Evolutionary conservation across 148 eudicot species (phyloP).

Genomic region (Rhododendron griersonianum): DNA sequence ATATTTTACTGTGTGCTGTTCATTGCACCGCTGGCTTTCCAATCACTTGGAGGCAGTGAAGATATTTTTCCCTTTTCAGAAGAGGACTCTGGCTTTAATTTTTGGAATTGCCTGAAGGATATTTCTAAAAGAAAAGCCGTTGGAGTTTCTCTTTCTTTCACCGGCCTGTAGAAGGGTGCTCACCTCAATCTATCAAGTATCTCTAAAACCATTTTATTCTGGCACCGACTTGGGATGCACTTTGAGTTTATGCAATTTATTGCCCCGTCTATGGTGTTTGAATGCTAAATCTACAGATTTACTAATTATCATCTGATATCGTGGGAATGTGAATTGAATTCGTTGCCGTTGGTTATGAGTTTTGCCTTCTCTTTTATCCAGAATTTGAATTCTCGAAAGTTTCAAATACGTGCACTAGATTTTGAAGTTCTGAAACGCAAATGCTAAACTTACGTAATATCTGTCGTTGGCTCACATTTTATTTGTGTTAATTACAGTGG

Average conservation of each 20-base stretch:
- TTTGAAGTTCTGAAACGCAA: not conserved
- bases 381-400: not conserved
- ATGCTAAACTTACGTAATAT: not conserved
- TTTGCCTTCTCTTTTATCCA: not conserved
- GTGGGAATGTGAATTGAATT: not conserved
- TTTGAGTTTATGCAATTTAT: not conserved
- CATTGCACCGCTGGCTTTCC: not conserved
- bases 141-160: not conserved
- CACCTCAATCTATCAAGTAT: not conserved
- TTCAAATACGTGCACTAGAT: not conserved
- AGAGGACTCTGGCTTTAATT: not conserved
- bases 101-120: not conserved
- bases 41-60: not conserved
- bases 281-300: not conserved
- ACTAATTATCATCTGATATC: not conserved
- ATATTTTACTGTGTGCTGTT: not conserved
- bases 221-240: no score
- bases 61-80: not conserved
- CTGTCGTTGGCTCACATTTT: not conserved
- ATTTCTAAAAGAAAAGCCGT: not conserved
- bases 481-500: not conserved
- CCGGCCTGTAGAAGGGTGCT: not conserved
- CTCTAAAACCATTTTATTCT: not conserved
- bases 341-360: not conserved
- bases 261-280: not conserved